A percentile compares a stretch with the other conserved stretches of the same genome.
phyloP scores from a whole-genome alignment of 352 stramenopile species.

The Thalassiosira hispida region DNA sequence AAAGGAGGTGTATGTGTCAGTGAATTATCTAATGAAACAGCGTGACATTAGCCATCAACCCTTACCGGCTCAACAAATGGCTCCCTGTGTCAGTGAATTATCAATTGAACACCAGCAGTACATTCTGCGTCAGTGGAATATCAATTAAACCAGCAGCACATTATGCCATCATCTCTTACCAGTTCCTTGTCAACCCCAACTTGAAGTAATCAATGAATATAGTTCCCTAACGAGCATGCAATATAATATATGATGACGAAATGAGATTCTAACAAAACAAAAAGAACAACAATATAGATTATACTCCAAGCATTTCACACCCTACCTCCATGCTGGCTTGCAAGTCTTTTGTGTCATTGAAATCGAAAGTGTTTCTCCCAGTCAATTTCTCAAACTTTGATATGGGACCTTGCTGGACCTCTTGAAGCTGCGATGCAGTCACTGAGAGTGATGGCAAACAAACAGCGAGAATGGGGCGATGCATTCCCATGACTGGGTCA shows the following conservation, averaged over 20 bases:
- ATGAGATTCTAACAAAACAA: slow-evolving; percentile 6
- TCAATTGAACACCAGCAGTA: not conserved
- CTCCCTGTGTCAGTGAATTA: slow-evolving; percentile 89
- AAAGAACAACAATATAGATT: slow-evolving; percentile 3
- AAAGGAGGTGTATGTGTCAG: too few relatives aligned
- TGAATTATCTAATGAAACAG: too few relatives aligned
- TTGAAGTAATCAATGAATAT: slow-evolving; percentile 88
- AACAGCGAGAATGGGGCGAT: slow-evolving; percentile 12
- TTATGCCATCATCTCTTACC: too few relatives aligned
- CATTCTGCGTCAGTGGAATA: slow-evolving; percentile 85
- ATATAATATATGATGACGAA: slow-evolving; percentile 3
- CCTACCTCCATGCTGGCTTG: slow-evolving; percentile 63
- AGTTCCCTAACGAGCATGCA: slow-evolving; percentile 19
- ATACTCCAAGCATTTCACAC: too few relatives aligned
- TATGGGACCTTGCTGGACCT: slow-evolving; percentile 9
- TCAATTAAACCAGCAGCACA: not conserved
- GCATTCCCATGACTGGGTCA: slow-evolving; percentile 62
- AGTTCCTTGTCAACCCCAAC: slow-evolving; percentile 58
- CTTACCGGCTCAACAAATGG: slow-evolving; percentile 87
- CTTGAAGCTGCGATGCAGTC: slow-evolving; percentile 61
- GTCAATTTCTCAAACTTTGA: slow-evolving; percentile 33
- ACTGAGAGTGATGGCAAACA: slow-evolving; percentile 40
- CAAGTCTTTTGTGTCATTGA: slow-evolving; percentile 59
- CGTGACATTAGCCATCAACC: too few relatives aligned
- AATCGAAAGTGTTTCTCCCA: slow-evolving; percentile 25